Conservation (phyloP, 2,329 filamentous ascomycete genomes). For the Corynespora cassiicola region DNA sequence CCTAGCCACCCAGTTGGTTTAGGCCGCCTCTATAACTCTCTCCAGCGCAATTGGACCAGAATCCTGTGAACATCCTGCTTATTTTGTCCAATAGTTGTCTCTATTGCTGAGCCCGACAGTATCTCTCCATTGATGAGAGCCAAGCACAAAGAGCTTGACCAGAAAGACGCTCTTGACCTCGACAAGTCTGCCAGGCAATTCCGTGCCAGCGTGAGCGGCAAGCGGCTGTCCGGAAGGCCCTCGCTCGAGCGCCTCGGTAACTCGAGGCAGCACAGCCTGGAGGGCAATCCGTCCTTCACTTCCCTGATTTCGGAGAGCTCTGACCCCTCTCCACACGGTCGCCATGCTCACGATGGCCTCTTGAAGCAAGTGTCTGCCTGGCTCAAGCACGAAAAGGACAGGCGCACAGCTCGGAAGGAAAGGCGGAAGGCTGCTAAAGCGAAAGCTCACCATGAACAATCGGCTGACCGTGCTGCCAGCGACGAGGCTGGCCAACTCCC, state of each 20-base stretch:
- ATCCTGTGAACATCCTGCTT: constrained; percentile 22
- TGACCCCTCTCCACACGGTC: constrained; percentile 20
- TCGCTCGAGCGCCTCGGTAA: constrained; percentile 37
- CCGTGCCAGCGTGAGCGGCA: constrained; percentile 47
- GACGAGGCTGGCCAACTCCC: constrained; percentile 9
- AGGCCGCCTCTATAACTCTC: no score
- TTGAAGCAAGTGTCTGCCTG: constrained; percentile 80
- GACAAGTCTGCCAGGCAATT: constrained; percentile 46
- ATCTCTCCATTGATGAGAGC: constrained; percentile 56
- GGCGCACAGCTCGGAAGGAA: constrained; percentile 64
- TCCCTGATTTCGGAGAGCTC: constrained; percentile 40
- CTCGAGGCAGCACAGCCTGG: constrained; percentile 21
- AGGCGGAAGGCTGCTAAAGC: constrained; percentile 57
- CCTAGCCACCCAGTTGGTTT: neutral
- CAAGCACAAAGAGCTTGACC: constrained; percentile 53
- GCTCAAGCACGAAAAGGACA: constrained; percentile 79
- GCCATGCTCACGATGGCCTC: constrained; percentile 51
- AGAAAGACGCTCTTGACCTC: constrained; percentile 48
- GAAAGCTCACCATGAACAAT: constrained; percentile 48
- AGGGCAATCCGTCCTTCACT: constrained; percentile 37
- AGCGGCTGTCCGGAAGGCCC: constrained; percentile 52
- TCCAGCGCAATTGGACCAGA: neutral
- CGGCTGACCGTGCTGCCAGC: constrained; percentile 7
- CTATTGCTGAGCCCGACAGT: constrained; percentile 53
- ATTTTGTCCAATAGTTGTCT: constrained; percentile 48